phyloP scores from a whole-genome alignment of 495 filamentous ascomycete genomes.

The Penicillium daleae region DNA sequence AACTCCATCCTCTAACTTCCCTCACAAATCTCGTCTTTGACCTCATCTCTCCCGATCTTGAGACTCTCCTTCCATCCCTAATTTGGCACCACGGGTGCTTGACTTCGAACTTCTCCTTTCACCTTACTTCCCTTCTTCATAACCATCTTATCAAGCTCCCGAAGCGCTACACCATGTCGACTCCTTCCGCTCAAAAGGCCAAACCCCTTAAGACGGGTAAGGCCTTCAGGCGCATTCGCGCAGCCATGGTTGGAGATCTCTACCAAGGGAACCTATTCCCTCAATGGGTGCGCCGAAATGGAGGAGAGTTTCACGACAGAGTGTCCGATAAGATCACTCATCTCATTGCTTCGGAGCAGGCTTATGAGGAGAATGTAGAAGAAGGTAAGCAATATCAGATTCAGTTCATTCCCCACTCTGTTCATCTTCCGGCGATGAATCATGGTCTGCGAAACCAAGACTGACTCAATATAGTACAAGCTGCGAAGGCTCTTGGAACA shows the following conservation, averaged over 20 bases:
- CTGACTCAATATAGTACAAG: constrained; percentile 38
- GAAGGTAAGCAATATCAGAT: constrained; percentile 42
- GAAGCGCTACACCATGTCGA: background rate
- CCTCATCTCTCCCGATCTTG: background rate
- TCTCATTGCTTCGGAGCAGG: constrained; percentile 57
- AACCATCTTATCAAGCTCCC: background rate
- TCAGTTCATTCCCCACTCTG: background rate
- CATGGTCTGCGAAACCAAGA: background rate
- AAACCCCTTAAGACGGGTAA: constrained; percentile 36
- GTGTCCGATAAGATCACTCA: constrained; percentile 58
- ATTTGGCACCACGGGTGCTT: background rate
- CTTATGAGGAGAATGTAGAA: constrained; percentile 48
- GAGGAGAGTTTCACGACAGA: constrained; percentile 48
- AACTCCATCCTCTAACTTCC: background rate
- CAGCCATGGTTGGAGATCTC: constrained; percentile 45
- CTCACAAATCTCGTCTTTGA: background rate
- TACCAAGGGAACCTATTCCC: constrained; percentile 48
- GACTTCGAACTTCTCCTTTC: background rate
- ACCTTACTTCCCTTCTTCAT: background rate
- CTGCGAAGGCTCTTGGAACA: constrained; percentile 39
- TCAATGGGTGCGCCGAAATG: constrained; percentile 58
- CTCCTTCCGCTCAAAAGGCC: background rate
- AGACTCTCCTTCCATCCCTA: background rate
- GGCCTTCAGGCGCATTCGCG: constrained; percentile 34
- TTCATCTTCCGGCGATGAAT: background rate